These are phyloP conservation scores for Apiotrichum akiyoshidainum DNA, from an alignment of 1,284 basidiomycete genomes.

Conservation along the genomic window DNA sequence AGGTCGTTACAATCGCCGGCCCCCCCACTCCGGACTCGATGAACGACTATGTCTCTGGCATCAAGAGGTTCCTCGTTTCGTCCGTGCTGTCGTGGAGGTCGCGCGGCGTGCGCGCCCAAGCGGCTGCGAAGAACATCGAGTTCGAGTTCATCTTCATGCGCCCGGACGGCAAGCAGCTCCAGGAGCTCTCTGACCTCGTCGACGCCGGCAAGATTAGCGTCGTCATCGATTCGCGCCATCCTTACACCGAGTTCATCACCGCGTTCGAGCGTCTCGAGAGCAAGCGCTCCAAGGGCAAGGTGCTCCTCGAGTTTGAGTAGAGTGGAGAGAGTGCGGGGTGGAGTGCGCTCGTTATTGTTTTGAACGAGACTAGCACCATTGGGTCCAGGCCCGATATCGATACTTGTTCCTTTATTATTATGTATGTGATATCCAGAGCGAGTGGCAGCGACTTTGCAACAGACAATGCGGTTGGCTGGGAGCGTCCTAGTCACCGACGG, in stretches of 20 bases:
- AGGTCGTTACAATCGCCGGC: conserved; percentile 16
- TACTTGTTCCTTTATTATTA: too few relatives aligned
- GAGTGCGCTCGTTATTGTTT: too few relatives aligned
- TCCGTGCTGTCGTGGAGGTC: not conserved
- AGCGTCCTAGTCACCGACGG: too few relatives aligned
- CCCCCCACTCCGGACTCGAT: conserved; percentile 11
- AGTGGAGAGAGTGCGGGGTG: too few relatives aligned
- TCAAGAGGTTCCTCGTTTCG: not conserved
- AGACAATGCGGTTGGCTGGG: too few relatives aligned
- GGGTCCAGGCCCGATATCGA: too few relatives aligned
- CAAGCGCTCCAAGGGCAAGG: conserved; percentile 23
- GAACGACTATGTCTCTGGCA: not conserved
- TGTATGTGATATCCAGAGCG: too few relatives aligned
- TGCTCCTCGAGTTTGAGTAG: conserved; percentile 7
- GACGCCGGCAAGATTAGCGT: conserved; percentile 17
- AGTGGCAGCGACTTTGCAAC: too few relatives aligned
- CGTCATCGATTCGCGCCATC: conserved; percentile 15
- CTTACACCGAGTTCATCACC: conserved; percentile 11
- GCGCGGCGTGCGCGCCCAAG: not conserved
- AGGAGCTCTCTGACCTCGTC: conserved; percentile 10
- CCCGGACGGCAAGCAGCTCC: conserved; percentile 18
- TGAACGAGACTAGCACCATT: too few relatives aligned
- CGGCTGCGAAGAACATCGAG: conserved; percentile 2
- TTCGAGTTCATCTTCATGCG: conserved; percentile 25
- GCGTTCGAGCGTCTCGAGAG: conserved; percentile 21